These are phyloP conservation scores for Brassica incana DNA, from an alignment of 345 rosid species.

Conservation along the genomic window DNA sequence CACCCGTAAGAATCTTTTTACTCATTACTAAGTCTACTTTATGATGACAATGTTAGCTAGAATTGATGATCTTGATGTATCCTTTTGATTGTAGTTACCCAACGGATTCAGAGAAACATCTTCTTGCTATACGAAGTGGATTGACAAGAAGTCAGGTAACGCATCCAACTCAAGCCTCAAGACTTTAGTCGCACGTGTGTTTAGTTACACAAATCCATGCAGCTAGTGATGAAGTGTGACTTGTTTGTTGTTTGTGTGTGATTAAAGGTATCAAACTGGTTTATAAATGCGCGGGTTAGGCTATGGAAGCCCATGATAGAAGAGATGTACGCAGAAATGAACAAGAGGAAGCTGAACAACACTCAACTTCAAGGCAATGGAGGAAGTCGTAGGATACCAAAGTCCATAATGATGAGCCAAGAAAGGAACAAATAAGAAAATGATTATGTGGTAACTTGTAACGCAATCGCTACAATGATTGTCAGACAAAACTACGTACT, in stretches of 20 bases:
- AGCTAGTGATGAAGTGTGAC: not conserved
- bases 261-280: constrained; percentile 87
- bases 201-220: not conserved
- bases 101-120: constrained; percentile 92
- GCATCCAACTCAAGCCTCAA: not conserved
- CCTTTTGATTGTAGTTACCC: constrained; percentile 60
- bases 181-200: not conserved
- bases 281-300: constrained; percentile 94
- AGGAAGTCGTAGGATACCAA: constrained; percentile 23
- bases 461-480: constrained; percentile 13
- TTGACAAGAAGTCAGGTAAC: constrained; percentile 91
- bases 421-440: constrained; percentile 17
- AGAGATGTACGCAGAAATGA: constrained; percentile 92
- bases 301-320: constrained; percentile 99
- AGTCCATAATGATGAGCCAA: constrained; percentile 36
- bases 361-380: constrained; percentile 42
- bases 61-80: not conserved
- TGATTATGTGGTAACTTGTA: not conserved
- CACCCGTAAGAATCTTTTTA: constrained; percentile 69
- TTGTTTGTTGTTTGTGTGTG: constrained; percentile 14
- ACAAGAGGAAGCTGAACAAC: constrained; percentile 48
- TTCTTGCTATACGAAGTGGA: constrained; percentile 90
- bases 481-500: not conserved
- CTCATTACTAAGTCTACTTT: constrained; percentile 8
- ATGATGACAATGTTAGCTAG: not conserved